A percentile compares a stretch with the other conserved stretches of the same genome.
Evolutionary conservation across 345 rosid species (phyloP).

Genomic region (Eutrema heterophyllum): DNA sequence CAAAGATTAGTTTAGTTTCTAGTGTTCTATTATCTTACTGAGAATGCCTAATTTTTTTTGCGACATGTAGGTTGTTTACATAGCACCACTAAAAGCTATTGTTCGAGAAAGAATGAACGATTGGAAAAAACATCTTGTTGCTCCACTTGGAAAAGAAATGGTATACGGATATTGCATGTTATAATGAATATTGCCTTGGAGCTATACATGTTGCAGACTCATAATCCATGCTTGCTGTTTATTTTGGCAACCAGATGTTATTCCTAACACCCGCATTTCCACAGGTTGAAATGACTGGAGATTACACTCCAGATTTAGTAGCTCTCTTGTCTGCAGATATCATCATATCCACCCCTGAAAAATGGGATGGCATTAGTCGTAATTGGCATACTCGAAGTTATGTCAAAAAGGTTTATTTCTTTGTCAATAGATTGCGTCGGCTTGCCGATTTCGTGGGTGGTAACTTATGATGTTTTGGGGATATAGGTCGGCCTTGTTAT

Average conservation of each 20-base stretch:
- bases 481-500: slow-evolving; percentile 87
- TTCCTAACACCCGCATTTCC: slow-evolving; percentile 3
- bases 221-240: slow-evolving; percentile 3
- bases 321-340: slow-evolving; percentile 98
- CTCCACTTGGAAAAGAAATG: slow-evolving; percentile 89
- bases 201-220: slow-evolving; percentile 14
- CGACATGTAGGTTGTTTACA: slow-evolving; percentile 73
- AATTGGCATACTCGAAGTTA: slow-evolving; percentile 97
- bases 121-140: slow-evolving; percentile 84
- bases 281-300: slow-evolving; percentile 99
- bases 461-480: slow-evolving; percentile 15
- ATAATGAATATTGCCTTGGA: background rate
- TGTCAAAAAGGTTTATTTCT: slow-evolving; percentile 68
- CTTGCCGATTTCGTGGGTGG: slow-evolving; percentile 8
- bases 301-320: slow-evolving; percentile 93
- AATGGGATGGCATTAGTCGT: slow-evolving; percentile 99
- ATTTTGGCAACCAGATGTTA: slow-evolving; percentile 14
- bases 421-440: slow-evolving; percentile 7
- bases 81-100: slow-evolving; percentile 97
- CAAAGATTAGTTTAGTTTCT: background rate
- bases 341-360: slow-evolving; percentile 95
- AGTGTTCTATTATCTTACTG: slow-evolving; percentile 1
- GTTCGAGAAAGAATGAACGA: slow-evolving; percentile 98
- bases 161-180: slow-evolving; percentile 33
- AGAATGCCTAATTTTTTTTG: background rate